phyloP scores from a whole-genome alignment of 139 green algal species.

The Astrephomene gubernaculifera region DNA sequence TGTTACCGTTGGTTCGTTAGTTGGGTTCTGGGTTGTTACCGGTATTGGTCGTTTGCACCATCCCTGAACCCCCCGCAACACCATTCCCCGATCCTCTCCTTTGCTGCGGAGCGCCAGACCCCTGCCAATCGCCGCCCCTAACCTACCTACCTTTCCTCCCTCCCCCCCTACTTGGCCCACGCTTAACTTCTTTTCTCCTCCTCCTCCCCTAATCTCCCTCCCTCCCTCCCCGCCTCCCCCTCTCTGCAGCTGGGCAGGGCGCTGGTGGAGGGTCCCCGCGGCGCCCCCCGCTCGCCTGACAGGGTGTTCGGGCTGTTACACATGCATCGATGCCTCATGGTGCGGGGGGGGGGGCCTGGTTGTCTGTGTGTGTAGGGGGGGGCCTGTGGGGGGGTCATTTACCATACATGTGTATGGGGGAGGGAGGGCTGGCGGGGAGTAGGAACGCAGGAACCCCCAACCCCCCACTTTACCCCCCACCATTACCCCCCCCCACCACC shows the following conservation, averaged over 20 bases:
- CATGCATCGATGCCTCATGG: slow-evolving; percentile 34
- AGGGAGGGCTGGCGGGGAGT: too few species aligned
- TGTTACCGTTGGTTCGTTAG: too few species aligned
- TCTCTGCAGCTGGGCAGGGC: slow-evolving; percentile 28
- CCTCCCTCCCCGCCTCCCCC: too few species aligned
- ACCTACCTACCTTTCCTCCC: not conserved
- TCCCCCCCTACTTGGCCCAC: not conserved
- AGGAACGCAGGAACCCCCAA: too few species aligned
- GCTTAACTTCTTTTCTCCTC: not conserved
- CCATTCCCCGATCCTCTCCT: too few species aligned
- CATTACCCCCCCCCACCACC: too few species aligned
- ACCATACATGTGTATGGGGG: too few species aligned
- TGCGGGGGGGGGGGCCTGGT: not conserved
- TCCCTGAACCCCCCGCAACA: too few species aligned
- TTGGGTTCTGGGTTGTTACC: too few species aligned
- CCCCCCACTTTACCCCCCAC: not conserved
- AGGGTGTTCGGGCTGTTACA: slow-evolving; percentile 39
- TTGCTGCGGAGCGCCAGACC: too few species aligned
- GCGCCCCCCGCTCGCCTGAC: slow-evolving; percentile 17
- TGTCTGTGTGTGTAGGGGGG: not conserved
- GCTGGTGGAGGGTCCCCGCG: slow-evolving; percentile 36
- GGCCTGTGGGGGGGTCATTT: not conserved
- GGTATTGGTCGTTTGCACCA: too few species aligned
- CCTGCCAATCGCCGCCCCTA: too few species aligned
- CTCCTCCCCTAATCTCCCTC: not conserved